Percentiles rank a stretch among this genome's conserved stretches.
Conservation (phyloP, 2,329 filamentous ascomycete species). For the Trichophyton schoenleinii region DNA sequence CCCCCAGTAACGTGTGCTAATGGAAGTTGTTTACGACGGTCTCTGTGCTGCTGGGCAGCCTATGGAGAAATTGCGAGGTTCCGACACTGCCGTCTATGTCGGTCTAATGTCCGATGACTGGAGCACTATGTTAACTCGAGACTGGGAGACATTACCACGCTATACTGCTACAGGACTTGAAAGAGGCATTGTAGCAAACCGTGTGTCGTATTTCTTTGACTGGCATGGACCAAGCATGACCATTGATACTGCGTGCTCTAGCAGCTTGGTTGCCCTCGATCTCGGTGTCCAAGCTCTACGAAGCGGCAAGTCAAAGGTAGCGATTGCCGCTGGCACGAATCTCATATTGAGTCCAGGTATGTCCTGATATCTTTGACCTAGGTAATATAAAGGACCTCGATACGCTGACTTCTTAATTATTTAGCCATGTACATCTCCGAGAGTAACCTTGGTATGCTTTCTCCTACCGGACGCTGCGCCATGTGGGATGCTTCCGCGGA, state of each 20-base stretch:
- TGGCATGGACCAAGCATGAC: slow-evolving; percentile 12
- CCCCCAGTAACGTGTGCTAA: slow-evolving; percentile 21
- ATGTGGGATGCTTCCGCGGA: slow-evolving; percentile 26
- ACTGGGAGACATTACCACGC: slow-evolving; percentile 12
- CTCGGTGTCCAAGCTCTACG: slow-evolving; percentile 13
- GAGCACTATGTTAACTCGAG: slow-evolving; percentile 13
- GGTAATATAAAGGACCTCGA: neutral
- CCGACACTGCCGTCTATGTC: slow-evolving; percentile 24
- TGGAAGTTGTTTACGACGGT: slow-evolving; percentile 21
- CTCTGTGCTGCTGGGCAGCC: slow-evolving; percentile 19
- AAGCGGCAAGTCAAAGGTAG: slow-evolving; percentile 9
- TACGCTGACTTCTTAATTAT: neutral
- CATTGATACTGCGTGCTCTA: slow-evolving; percentile 15
- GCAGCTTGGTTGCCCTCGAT: slow-evolving; percentile 9
- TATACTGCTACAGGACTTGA: slow-evolving; percentile 13
- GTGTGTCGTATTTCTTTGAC: slow-evolving; percentile 12
- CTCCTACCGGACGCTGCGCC: slow-evolving; percentile 19
- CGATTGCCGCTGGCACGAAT: slow-evolving; percentile 19
- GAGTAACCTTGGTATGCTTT: slow-evolving; percentile 24
- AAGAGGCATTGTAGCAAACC: slow-evolving; percentile 5
- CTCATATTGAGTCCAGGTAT: slow-evolving; percentile 15
- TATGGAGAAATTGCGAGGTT: slow-evolving; percentile 19
- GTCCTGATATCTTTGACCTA: neutral
- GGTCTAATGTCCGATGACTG: slow-evolving; percentile 24
- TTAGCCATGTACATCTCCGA: slow-evolving; percentile 13